phyloP scores from a whole-genome alignment of 352 stramenopile genomes.

The Phytophthora palmivora region DNA sequence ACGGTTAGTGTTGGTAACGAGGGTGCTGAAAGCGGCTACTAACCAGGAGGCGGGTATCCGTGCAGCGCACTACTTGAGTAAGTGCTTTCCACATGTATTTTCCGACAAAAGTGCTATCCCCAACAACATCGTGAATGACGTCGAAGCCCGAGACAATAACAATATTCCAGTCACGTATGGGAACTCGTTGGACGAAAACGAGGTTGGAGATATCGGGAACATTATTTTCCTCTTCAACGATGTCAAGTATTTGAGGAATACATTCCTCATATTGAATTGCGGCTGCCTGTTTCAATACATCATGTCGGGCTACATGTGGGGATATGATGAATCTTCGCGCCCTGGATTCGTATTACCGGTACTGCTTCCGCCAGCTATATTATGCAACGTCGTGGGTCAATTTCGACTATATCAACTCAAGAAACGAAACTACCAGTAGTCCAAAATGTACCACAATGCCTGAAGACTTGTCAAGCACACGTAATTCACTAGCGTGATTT shows the following conservation, averaged over 20 bases:
- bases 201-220: neutral
- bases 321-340: conserved; percentile 6
- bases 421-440: conserved; percentile 4
- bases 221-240: conserved; percentile 4
- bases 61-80: conserved; percentile 2
- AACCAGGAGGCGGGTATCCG: neutral
- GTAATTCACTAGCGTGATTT: neutral
- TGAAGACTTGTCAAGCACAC: conserved; percentile 1
- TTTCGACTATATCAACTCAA: conserved; percentile 5
- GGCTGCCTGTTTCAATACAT: conserved; percentile 8
- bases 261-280: conserved; percentile 4
- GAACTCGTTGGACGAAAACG: neutral
- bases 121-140: neutral
- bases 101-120: neutral
- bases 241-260: neutral
- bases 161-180: neutral
- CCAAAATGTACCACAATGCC: neutral
- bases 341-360: conserved; percentile 1
- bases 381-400: conserved; percentile 7
- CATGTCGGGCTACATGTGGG: conserved; percentile 12
- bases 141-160: neutral
- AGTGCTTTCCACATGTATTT: conserved; percentile 4
- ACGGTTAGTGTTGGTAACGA: conserved; percentile 5
- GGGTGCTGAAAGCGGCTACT: conserved; percentile 1
- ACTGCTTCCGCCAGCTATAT: conserved; percentile 12